A percentile compares a stretch with the other conserved stretches of the same genome.
phyloP scores from a whole-genome alignment of 305 asterid species.

The Fraxinus dipetala region DNA sequence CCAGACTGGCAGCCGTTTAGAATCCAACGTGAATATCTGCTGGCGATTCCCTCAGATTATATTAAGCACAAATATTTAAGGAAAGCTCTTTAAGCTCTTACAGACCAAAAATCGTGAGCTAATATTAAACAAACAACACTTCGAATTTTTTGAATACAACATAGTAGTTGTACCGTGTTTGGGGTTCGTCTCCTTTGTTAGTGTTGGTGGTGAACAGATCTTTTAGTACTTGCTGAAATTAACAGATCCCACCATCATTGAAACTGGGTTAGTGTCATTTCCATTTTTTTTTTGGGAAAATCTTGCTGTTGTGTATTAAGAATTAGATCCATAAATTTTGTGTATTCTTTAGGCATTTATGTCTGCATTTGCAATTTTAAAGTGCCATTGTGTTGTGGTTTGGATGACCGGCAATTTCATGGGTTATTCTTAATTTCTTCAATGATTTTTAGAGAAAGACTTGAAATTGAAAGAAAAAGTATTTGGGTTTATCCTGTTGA shows the following conservation, averaged over 20 bases:
- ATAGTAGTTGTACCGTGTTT: background rate
- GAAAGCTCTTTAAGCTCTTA: too few relatives aligned
- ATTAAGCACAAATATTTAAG: too few relatives aligned
- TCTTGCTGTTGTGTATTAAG: background rate
- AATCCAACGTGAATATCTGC: background rate
- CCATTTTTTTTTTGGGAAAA: background rate
- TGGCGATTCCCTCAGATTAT: background rate
- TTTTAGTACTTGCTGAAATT: conserved; percentile 12
- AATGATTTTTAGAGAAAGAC: background rate
- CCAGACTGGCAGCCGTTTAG: background rate
- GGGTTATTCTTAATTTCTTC: background rate
- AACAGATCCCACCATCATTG: conserved; percentile 28
- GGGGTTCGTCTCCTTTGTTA: background rate
- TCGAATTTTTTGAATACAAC: too few relatives aligned
- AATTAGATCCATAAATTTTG: conserved; percentile 26
- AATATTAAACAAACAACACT: too few relatives aligned
- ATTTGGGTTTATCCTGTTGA: background rate
- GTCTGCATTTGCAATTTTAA: background rate
- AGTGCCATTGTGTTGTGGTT: background rate
- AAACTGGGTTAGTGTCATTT: conserved; percentile 23
- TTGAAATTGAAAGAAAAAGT: background rate
- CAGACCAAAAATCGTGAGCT: too few relatives aligned
- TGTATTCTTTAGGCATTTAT: background rate
- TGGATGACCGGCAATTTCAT: conserved; percentile 10
- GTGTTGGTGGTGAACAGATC: background rate